Evolutionary conservation across 225 moss, liverwort and hornwort species (phyloP), one percentile per base, ranked within the genome.

Genomic region (Pseudisothecium myosuroides): DNA sequence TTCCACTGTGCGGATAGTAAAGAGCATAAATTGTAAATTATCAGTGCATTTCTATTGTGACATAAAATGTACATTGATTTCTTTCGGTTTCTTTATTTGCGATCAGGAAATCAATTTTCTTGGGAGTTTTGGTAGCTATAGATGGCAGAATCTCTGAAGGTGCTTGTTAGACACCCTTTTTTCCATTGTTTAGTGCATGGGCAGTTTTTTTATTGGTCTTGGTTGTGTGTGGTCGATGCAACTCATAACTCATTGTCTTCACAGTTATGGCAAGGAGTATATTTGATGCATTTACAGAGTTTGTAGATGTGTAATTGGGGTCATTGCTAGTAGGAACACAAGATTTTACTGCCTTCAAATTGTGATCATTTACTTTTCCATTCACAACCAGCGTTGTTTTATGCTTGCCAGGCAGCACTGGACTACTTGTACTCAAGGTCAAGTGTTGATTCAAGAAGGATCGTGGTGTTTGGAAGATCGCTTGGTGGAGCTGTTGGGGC

Each of bases 401-500:
- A 12, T 89, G 84, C 39, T 90, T 87, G 83, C 83, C 95, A 97
- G 96, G 98, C 96, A 87, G 95, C 98, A 23, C 90, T 97, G 87
- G 97, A 98, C 73, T 91, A 95, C 83, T 92, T 98, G 78, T 67
- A 85, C 83, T 88, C 83, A 81, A 92, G 96, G 84, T 81, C 92
- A 82, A 96, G 93, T 86, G 92, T 98, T 79, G 96, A 98, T 87
- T 92, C 93, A 74, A 91, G 54, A 82, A 95, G 91, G 89, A 94
- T 98, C 64, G 91, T 95, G 81, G 97, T 98, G 32, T 98, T 98
- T 89, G 98, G 98, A 88, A 94, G 98, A 91, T 98, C 98, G 52
- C 96, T 97, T 85, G 98, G 98, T 89, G 98, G 98, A 88, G 98
- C 97, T 81, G 98, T 97, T 83, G 95, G 96, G 58, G 93, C 96